phyloP scores from a whole-genome alignment of 306 rosid genomes.

The Macrotyloma uniflorum region DNA sequence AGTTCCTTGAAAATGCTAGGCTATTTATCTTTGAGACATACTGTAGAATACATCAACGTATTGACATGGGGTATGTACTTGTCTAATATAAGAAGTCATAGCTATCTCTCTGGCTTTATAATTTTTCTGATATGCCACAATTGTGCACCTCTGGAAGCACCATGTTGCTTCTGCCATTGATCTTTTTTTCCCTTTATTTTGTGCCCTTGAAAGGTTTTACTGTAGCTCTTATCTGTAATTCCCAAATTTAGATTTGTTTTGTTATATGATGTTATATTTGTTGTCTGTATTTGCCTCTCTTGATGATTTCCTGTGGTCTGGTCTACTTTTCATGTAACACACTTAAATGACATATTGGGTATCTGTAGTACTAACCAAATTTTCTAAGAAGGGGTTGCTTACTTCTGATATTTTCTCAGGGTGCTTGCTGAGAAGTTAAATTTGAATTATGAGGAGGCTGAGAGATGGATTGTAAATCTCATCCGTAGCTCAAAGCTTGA shows the following conservation, averaged over 20 bases:
- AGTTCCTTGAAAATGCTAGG: constrained; percentile 96
- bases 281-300: not conserved
- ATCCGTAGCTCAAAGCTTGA: constrained; percentile 86
- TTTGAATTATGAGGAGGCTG: constrained; percentile 91
- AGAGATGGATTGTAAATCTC: constrained; percentile 89
- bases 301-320: not conserved
- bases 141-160: constrained; percentile 43
- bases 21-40: constrained; percentile 97
- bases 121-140: not conserved
- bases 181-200: too few relatives aligned
- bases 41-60: constrained; percentile 90
- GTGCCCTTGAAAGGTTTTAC: too few relatives aligned
- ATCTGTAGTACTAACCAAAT: too few relatives aligned
- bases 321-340: not conserved
- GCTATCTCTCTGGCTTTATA: not conserved
- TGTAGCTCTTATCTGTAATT: too few relatives aligned
- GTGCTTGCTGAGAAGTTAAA: constrained; percentile 92
- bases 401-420: constrained; percentile 44
- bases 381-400: not conserved
- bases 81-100: constrained; percentile 3
- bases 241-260: too few relatives aligned
- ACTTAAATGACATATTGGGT: too few relatives aligned
- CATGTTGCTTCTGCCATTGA: too few relatives aligned
- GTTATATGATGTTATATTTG: not conserved
- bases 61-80: constrained; percentile 73